Conservation (phyloP, 352 stramenopile genomes). For the Phytopythium sindhum region DNA sequence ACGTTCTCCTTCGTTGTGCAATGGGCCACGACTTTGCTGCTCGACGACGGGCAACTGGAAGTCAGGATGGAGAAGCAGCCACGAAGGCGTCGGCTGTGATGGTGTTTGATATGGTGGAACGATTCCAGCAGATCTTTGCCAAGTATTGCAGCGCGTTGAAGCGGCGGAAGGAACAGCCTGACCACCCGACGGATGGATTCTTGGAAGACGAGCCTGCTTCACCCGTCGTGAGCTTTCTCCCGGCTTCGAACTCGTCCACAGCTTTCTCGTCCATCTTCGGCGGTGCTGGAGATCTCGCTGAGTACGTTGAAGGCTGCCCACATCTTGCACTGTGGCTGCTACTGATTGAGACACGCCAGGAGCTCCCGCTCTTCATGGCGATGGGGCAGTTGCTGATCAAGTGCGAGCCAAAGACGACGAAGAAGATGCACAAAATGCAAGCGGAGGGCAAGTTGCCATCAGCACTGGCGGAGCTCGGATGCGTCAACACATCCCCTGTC, state of each 20-base stretch:
- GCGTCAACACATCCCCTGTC: conserved; percentile 19
- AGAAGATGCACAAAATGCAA: conserved; percentile 78
- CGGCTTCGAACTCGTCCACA: conserved; percentile 30
- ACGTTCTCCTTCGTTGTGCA: conserved; percentile 64
- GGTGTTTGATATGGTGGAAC: conserved; percentile 33
- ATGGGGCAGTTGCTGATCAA: conserved; percentile 73
- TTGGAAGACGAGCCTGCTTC: conserved; percentile 25
- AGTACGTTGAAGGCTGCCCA: conserved; percentile 66
- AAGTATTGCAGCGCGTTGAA: conserved; percentile 34
- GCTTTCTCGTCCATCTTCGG: conserved; percentile 69
- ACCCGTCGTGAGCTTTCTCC: conserved; percentile 66
- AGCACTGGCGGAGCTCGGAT: conserved; percentile 31
- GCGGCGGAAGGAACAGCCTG: conserved; percentile 22
- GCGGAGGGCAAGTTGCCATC: conserved; percentile 47
- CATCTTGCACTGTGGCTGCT: conserved; percentile 64
- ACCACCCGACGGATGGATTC: conserved; percentile 29
- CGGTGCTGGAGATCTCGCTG: conserved; percentile 46
- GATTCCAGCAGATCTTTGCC: conserved; percentile 35
- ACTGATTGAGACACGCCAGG: conserved; percentile 73
- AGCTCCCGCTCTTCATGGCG: conserved; percentile 58
- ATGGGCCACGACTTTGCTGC: conserved; percentile 33
- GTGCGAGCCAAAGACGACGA: conserved; percentile 73
- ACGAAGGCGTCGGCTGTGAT: conserved; percentile 9
- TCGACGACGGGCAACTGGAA: not conserved
- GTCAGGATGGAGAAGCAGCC: not conserved